These are phyloP conservation scores for Coemansia sp. DNA, from an alignment of 192 early-diverging fungal genomes.

Conservation along the genomic window DNA sequence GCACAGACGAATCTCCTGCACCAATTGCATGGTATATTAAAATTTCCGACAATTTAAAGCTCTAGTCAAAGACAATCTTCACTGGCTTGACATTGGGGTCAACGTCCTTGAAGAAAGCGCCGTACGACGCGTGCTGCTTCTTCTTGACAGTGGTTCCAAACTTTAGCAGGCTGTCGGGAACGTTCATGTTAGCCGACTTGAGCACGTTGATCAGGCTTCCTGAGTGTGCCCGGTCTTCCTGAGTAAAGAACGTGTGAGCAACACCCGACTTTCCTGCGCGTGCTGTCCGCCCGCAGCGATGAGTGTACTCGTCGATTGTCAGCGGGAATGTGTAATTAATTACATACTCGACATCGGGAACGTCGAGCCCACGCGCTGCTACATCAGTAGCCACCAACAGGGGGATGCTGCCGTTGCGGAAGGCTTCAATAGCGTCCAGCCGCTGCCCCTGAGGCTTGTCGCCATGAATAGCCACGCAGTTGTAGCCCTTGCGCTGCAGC, in stretches of 20 bases:
- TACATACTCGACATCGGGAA: slow-evolving; percentile 91
- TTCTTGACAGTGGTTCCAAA: slow-evolving; percentile 96
- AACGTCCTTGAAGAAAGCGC: slow-evolving; percentile 91
- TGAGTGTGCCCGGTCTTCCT: slow-evolving; percentile 82
- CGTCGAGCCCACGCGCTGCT: slow-evolving; percentile 84
- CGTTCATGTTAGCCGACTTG: slow-evolving; percentile 77
- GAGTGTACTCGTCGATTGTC: slow-evolving; percentile 90
- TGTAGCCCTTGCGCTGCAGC: slow-evolving; percentile 73
- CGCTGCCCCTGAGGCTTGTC: slow-evolving; percentile 86
- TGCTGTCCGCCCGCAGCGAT: slow-evolving; percentile 95
- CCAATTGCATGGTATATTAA: slow-evolving; percentile 2
- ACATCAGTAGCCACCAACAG: slow-evolving; percentile 94
- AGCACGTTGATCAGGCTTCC: slow-evolving; percentile 91
- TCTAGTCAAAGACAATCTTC: slow-evolving; percentile 83
- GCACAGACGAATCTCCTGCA: not conserved
- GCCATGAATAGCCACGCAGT: slow-evolving; percentile 84
- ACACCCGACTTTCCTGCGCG: slow-evolving; percentile 89
- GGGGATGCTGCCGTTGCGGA: slow-evolving; percentile 77
- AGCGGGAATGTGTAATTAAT: slow-evolving; percentile 97
- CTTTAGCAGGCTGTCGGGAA: slow-evolving; percentile 86
- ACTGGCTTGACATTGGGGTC: slow-evolving; percentile 78
- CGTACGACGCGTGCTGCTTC: slow-evolving; percentile 93
- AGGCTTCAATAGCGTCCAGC: slow-evolving; percentile 71
- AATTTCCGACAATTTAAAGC: not conserved
- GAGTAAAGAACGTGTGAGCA: slow-evolving; percentile 91